Conservation (phyloP, 139 green algal species). For the Chlamydomonas urium region DNA sequence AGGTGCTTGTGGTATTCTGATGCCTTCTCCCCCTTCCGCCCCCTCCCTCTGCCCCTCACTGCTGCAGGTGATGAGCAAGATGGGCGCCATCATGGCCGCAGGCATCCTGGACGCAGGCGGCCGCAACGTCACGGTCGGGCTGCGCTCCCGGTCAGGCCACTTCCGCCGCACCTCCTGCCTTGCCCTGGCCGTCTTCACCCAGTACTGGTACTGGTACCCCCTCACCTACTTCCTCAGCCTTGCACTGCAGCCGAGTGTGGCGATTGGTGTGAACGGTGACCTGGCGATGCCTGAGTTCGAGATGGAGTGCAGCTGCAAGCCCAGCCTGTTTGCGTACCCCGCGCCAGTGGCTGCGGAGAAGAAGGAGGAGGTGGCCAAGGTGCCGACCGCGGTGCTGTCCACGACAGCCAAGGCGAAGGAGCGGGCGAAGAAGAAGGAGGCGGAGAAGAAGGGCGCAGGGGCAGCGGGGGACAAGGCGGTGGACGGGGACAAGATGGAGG, state of each 20-base stretch:
- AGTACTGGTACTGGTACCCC: slow-evolving; percentile 99
- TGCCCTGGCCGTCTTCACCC: slow-evolving; percentile 89
- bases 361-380: slow-evolving; percentile 66
- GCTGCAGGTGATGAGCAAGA: slow-evolving; percentile 69
- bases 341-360: slow-evolving; percentile 60
- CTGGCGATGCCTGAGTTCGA: slow-evolving; percentile 74
- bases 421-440: slow-evolving; percentile 73
- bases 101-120: slow-evolving; percentile 91
- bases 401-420: slow-evolving; percentile 84
- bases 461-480: neutral
- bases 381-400: slow-evolving; percentile 91
- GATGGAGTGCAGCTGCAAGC: slow-evolving; percentile 56
- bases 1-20: no score
- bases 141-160: slow-evolving; percentile 71
- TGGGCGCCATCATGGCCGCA: slow-evolving; percentile 93
- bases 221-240: slow-evolving; percentile 89
- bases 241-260: slow-evolving; percentile 74
- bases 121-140: slow-evolving; percentile 84
- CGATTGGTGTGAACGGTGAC: slow-evolving; percentile 84
- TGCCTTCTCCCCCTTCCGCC: neutral
- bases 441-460: slow-evolving; percentile 50
- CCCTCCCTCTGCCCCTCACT: neutral
- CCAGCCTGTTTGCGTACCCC: slow-evolving; percentile 88
- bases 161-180: slow-evolving; percentile 83
- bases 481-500: slow-evolving; percentile 6